phyloP scores from a whole-genome alignment of 331 rosid genomes.

The Spiraea crenata region DNA sequence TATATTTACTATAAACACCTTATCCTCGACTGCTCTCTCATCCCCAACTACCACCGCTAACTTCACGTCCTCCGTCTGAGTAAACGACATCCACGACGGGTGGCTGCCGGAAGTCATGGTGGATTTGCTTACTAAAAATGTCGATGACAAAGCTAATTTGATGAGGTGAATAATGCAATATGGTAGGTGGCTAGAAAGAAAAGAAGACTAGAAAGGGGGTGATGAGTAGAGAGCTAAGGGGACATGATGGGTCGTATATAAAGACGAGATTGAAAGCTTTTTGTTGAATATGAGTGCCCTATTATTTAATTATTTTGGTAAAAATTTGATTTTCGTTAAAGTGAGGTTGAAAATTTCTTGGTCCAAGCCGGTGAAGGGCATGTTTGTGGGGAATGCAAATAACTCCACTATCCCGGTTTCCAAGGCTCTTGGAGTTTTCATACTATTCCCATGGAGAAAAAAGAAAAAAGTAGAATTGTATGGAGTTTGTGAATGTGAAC shows the following conservation, averaged over 20 bases:
- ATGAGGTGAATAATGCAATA: constrained; percentile 7
- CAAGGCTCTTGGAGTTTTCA: constrained; percentile 89
- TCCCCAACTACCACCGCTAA: constrained; percentile 19
- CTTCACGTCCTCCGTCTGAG: constrained; percentile 1
- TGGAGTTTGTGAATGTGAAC: constrained; percentile 32
- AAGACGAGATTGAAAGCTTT: constrained; percentile 68
- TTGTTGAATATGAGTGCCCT: constrained; percentile 25
- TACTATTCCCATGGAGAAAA: constrained; percentile 33
- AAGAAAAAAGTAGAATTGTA: constrained; percentile 21
- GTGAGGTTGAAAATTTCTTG: constrained; percentile 53
- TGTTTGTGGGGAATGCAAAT: constrained; percentile 90
- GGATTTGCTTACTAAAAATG: constrained; percentile 9
- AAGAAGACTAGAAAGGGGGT: constrained; percentile 15
- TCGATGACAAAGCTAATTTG: background rate
- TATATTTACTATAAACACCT: constrained; percentile 33
- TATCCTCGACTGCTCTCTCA: constrained; percentile 21
- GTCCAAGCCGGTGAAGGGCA: constrained; percentile 61
- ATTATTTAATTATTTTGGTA: background rate
- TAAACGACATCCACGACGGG: constrained; percentile 3
- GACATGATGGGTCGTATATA: constrained; percentile 74
- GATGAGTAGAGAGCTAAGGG: constrained; percentile 39
- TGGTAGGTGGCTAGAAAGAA: constrained; percentile 2
- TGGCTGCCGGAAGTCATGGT: constrained; percentile 13
- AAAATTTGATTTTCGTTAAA: constrained; percentile 18
- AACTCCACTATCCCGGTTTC: constrained; percentile 92